phyloP scores from a whole-genome alignment of 129 eudicot genomes.

The Helichrysum umbraculigerum region DNA sequence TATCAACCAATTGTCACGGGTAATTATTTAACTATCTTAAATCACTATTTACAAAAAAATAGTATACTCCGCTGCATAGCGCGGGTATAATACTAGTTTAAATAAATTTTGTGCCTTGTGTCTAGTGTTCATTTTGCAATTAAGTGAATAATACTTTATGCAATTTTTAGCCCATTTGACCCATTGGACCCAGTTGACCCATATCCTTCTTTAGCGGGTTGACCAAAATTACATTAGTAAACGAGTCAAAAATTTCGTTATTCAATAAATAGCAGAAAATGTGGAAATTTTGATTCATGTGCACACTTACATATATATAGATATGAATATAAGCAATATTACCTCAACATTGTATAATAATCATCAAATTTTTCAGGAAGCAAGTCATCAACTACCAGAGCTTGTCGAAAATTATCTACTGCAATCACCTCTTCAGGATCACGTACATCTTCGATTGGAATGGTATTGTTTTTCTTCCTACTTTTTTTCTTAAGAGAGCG shows the following conservation, averaged over 20 bases:
- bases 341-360: conserved; percentile 30
- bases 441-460: neutral
- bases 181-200: neutral
- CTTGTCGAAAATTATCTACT: neutral
- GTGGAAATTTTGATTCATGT: too few relatives aligned
- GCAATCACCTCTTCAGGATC: neutral
- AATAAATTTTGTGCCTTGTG: neutral
- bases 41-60: too few relatives aligned
- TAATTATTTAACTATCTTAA: too few relatives aligned
- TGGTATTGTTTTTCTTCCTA: neutral
- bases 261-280: too few relatives aligned
- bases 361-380: neutral
- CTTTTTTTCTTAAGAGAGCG: neutral
- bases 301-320: neutral
- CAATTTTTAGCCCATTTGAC: neutral
- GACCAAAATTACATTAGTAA: neutral
- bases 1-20: too few relatives aligned
- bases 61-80: too few relatives aligned
- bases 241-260: neutral
- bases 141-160: neutral
- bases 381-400: neutral
- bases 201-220: neutral
- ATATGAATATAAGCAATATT: neutral
- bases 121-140: neutral
- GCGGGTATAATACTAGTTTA: too few relatives aligned